phyloP scores from a whole-genome alignment of 2,329 filamentous ascomycete species.

The Fusarium caatingaense region DNA sequence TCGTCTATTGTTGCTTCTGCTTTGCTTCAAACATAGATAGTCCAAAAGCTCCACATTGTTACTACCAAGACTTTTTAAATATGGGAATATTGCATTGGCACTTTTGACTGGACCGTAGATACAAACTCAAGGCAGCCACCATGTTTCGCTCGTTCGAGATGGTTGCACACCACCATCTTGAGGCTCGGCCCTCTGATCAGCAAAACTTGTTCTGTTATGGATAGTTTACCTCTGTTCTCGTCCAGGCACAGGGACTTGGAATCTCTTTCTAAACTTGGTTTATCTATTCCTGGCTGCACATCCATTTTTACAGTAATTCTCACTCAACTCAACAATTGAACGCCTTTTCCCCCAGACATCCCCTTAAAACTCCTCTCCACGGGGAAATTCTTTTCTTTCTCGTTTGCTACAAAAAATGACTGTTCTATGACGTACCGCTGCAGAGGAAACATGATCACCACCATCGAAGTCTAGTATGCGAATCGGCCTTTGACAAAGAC shows the following conservation, averaged over 20 bases:
- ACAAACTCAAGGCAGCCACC: slow-evolving; percentile 17
- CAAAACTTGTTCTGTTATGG: slow-evolving; percentile 36
- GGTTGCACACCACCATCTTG: slow-evolving; percentile 31
- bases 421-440: slow-evolving; percentile 37
- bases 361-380: not conserved
- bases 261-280: not conserved
- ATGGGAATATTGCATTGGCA: not conserved
- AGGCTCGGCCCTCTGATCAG: slow-evolving; percentile 37
- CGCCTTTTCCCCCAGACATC: slow-evolving; percentile 1
- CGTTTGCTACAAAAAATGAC: slow-evolving; percentile 5
- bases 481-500: slow-evolving; percentile 22
- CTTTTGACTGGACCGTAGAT: not conserved
- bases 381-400: slow-evolving; percentile 4
- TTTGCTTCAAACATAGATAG: not conserved
- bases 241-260: slow-evolving; percentile 35
- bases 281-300: slow-evolving; percentile 11
- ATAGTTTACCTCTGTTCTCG: slow-evolving; percentile 32
- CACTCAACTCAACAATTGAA: not conserved
- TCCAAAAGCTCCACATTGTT: not conserved
- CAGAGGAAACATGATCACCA: slow-evolving; percentile 16
- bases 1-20: not conserved
- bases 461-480: slow-evolving; percentile 38
- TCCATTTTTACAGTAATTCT: not conserved
- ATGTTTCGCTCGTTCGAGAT: slow-evolving; percentile 4
- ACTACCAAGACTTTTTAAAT: not conserved